A percentile compares a stretch with the other conserved stretches of the same genome.
These are phyloP conservation scores for Penicillium maclennaniae DNA, from an alignment of 495 filamentous ascomycete species.

Conservation along the genomic window DNA sequence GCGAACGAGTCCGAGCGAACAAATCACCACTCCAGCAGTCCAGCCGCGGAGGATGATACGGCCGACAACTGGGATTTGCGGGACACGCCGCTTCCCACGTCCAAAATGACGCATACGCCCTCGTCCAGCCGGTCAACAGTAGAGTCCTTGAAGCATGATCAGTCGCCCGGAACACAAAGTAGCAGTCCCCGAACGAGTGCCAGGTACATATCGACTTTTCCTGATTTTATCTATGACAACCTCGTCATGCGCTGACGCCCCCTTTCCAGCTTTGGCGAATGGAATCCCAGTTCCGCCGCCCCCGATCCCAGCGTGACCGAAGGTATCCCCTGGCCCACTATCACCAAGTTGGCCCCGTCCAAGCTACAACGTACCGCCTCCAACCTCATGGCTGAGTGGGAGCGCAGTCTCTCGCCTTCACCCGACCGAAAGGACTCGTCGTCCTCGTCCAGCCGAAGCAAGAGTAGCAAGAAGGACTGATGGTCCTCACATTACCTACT, in stretches of 20 bases:
- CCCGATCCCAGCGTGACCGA: conserved; percentile 41
- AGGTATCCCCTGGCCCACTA: conserved; percentile 64
- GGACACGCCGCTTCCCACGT: conserved; percentile 52
- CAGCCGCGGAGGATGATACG: conserved; percentile 47
- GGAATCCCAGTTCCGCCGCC: conserved; percentile 29
- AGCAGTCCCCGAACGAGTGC: conserved; percentile 50
- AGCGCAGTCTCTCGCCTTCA: conserved; percentile 47
- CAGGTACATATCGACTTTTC: conserved; percentile 45
- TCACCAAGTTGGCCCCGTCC: conserved; percentile 60
- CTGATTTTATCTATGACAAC: conserved; percentile 34
- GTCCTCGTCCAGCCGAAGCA: conserved; percentile 13
- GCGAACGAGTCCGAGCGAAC: conserved; percentile 31
- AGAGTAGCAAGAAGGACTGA: conserved; percentile 40
- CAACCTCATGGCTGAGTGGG: conserved; percentile 77
- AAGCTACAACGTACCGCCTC: conserved; percentile 67
- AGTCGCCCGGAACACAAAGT: conserved; percentile 44
- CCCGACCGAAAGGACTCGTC: conserved; percentile 27
- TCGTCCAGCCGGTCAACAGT: conserved; percentile 46
- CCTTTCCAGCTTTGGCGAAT: conserved; percentile 40
- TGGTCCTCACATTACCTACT: not conserved
- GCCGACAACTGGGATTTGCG: conserved; percentile 66
- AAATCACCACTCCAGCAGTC: conserved; percentile 29
- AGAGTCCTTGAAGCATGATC: conserved; percentile 40
- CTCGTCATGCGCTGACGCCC: conserved; percentile 32
- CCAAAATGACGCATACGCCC: conserved; percentile 43